Conservation (phyloP, 768 basidiomycete genomes). For the Daedalea quercina region DNA sequence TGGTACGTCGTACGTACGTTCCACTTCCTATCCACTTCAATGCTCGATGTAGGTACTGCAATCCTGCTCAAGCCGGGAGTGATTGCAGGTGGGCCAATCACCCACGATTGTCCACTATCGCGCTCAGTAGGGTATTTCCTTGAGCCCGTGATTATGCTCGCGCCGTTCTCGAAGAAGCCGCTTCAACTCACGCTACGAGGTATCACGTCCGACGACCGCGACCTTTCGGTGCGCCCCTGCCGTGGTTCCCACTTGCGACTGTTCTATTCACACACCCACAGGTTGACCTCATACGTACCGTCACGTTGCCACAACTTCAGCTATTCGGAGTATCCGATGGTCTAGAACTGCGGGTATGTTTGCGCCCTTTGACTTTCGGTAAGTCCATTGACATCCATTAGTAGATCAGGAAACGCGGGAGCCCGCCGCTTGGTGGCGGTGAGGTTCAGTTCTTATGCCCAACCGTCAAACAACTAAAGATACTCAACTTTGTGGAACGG, state of each 20-base stretch:
- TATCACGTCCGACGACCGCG: slow-evolving; percentile 88
- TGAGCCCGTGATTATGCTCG: slow-evolving; percentile 84
- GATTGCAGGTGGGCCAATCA: slow-evolving; percentile 73
- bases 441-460: slow-evolving; percentile 94
- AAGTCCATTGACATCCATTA: not conserved
- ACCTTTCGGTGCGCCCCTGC: slow-evolving; percentile 84
- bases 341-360: slow-evolving; percentile 73
- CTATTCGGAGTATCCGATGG: slow-evolving; percentile 88
- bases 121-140: slow-evolving; percentile 92
- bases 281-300: slow-evolving; percentile 87
- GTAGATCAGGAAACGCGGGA: slow-evolving; percentile 92
- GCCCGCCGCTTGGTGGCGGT: slow-evolving; percentile 86
- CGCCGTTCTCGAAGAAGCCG: slow-evolving; percentile 87
- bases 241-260: not conserved
- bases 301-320: slow-evolving; percentile 86
- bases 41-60: slow-evolving; percentile 61
- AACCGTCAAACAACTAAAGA: slow-evolving; percentile 84
- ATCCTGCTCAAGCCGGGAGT: slow-evolving; percentile 90
- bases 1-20: slow-evolving; percentile 38
- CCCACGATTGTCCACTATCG: slow-evolving; percentile 85
- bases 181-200: slow-evolving; percentile 78
- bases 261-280: slow-evolving; percentile 21
- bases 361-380: not conserved
- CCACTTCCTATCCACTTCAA: not conserved
- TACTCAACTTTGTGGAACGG: slow-evolving; percentile 84